Conservation (phyloP, 2,329 filamentous ascomycete species). For the Fusarium humuli region DNA sequence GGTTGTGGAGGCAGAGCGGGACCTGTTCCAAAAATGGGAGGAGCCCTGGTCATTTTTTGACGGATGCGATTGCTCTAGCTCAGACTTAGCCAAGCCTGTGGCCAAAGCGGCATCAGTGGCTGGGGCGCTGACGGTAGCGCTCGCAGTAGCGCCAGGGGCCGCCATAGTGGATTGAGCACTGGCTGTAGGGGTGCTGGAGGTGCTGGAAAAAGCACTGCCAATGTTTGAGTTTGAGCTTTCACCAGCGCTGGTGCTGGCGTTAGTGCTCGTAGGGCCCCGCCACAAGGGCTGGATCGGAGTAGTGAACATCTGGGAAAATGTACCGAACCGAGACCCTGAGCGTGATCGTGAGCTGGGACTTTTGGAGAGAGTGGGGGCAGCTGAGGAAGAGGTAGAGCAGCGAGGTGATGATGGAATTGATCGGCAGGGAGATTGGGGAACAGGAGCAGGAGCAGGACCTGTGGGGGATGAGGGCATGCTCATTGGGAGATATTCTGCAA, state of each 20-base stretch:
- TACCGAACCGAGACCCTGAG: slow-evolving; percentile 38
- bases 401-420: slow-evolving; percentile 41
- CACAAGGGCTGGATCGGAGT: slow-evolving; percentile 43
- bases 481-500: slow-evolving; percentile 15
- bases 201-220: slow-evolving; percentile 29
- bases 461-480: slow-evolving; percentile 35
- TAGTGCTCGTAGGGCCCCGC: slow-evolving; percentile 36
- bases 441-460: slow-evolving; percentile 12
- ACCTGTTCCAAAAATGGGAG: slow-evolving; percentile 47
- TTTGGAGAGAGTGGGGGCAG: slow-evolving; percentile 44
- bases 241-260: slow-evolving; percentile 11
- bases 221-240: slow-evolving; percentile 9
- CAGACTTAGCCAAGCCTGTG: slow-evolving; percentile 31
- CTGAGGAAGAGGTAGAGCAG: slow-evolving; percentile 42
- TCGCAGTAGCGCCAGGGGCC: slow-evolving; percentile 30
- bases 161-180: slow-evolving; percentile 27
- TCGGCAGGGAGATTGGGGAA: slow-evolving; percentile 13
- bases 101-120: slow-evolving; percentile 35
- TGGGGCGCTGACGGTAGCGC: slow-evolving; percentile 36
- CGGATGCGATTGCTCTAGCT: slow-evolving; percentile 32
- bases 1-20: slow-evolving; percentile 42
- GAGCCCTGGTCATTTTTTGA: slow-evolving; percentile 31
- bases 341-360: slow-evolving; percentile 48
- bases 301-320: slow-evolving; percentile 45
- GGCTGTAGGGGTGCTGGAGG: slow-evolving; percentile 31